Base-by-base conservation (phyloP, 2,329 filamentous ascomycete species). In the Orbilia ellipsospora region DNA sequence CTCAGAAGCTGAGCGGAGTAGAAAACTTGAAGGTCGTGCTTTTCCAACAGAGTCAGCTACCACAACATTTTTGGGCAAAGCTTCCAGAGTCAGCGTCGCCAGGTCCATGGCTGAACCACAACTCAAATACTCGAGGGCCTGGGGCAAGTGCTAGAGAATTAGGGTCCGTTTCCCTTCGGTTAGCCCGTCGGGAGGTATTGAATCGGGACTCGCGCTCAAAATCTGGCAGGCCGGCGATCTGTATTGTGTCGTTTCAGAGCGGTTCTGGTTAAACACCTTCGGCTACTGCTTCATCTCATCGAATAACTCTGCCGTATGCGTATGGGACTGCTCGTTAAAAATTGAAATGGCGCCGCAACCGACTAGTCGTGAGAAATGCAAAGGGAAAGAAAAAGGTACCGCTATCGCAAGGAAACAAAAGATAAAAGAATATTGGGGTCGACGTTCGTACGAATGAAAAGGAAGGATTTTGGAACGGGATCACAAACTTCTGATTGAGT, bases 251-350 rank as follows among this genome's bases (percentile, higher is more conserved):
- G 70, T 68, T 74, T 74, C 63, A 74, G 63, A 42, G 44, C 57
- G 63, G 44, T 63, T 65, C 69, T 66, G 69, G 69, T 66, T 64
- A 62, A 74, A 57, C 63, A 60, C 55, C 51, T 63, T 74, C 64
- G 63, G 70, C 70, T 74, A 74, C 70, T 74, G 70, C 57, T 74
- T 74, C 70, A 74, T 74, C 51, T 68, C 68, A 62, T 73, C 64
- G 70, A 68, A 68, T 68, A 68, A 63, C 31, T 74, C 70, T 68
- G 70, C 70, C 70, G 40, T 62, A 74, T 59, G 63, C 63, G 70
- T 68, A 52, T 66, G 40, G 44, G 63, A 68, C 51, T 62, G 56
- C 69, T 73, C 56, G 40, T 61, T 66, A 44, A 62, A 73, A 73
- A 61, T 59, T 42, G 54, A 48, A 36, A 59, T 48, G 26, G 57